Base-by-base conservation (phyloP, 371 early-diverging fungal genomes). In the Lichtheimia corymbifera region DNA sequence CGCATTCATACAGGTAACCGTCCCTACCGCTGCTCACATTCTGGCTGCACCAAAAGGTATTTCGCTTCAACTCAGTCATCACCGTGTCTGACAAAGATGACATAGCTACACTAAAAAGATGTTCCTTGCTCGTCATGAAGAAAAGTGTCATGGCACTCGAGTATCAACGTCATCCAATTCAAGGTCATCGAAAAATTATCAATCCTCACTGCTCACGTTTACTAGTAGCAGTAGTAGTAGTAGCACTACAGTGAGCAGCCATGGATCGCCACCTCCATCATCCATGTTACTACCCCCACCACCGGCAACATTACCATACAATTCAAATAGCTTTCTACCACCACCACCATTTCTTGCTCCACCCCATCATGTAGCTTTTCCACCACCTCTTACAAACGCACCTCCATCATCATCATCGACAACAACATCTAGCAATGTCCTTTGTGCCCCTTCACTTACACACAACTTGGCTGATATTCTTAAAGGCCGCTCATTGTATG, bases 1-100 rank as follows among this genome's bases (percentile, higher is more conserved):
- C 84, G 87, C 47, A 87, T 84, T 50, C 90, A 89, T 50, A 83
- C 87, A 4, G 88, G 89, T 6, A 86, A 84, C 72, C 74, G 86
- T 43, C 87, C 89, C 4, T 88, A 87, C 62, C 82, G 80, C 55
- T 85, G 86, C 56, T 47, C 59, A 27, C 64, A 71, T 56, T 76
- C 79, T 28, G 81, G 76, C 7, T 73, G 73, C 44, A 70, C 70
- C 47, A 73, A 73, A 41, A 63, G 67, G 27, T 73, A 65, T 50
- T 56, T 49, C 30, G 30, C 11, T 20, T 57, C 30, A n/a, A 20
- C 12, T 28, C 57, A 13, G 28, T 41, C 1, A 20, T 12, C 1
- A 7, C 2, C 11, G 15, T 51, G 13, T 51, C 15, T 20, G 52
- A 15, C 17, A 13, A 27, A 30, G 14, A 35, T 4, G 12, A 53